These are phyloP conservation scores for Exobasidium cylindrosporum DNA, from an alignment of 1,284 basidiomycete species.

Conservation along the genomic window DNA sequence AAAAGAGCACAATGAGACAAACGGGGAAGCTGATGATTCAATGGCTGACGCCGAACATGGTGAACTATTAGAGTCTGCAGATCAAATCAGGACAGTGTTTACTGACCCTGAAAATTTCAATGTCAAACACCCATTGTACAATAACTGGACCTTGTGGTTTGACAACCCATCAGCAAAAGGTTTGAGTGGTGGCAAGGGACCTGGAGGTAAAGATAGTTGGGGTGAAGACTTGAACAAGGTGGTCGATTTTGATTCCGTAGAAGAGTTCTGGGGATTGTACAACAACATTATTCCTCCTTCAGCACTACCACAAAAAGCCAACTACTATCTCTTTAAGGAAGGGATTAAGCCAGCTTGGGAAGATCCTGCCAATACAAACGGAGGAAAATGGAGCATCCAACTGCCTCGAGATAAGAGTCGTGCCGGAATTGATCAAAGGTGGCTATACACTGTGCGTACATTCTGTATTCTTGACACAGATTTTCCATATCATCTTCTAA, in stretches of 20 bases:
- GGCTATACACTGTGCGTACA: conserved; percentile 87
- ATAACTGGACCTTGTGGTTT: conserved; percentile 54
- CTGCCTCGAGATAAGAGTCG: conserved; percentile 92
- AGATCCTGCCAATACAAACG: conserved; percentile 88
- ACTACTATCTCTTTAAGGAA: conserved; percentile 97
- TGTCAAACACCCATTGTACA: conserved; percentile 54
- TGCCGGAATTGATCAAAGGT: conserved; percentile 82
- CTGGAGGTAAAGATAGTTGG: conserved; percentile 51
- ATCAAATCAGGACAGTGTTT: conserved; percentile 48
- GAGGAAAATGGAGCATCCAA: conserved; percentile 98
- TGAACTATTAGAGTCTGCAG: conserved; percentile 14
- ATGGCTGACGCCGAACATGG: conserved; percentile 8
- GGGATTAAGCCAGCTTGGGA: conserved; percentile 84
- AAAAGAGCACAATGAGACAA: conserved; percentile 17
- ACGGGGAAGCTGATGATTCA: conserved; percentile 17
- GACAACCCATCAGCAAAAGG: conserved; percentile 53
- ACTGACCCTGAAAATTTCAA: conserved; percentile 51
- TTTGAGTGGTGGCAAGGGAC: conserved; percentile 27
- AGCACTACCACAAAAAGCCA: conserved; percentile 86
- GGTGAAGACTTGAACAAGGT: conserved; percentile 54
- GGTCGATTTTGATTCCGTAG: conserved; percentile 48
- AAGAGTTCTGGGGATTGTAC: conserved; percentile 64
- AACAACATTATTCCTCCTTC: conserved; percentile 98
- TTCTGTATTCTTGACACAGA: conserved; percentile 66
- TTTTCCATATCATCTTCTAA: conserved; percentile 65